Evolutionary conservation across 2,329 filamentous ascomycete genomes (phyloP), one percentile per base, ranked within the genome.

Genomic region (Aspergillus alliaceus): DNA sequence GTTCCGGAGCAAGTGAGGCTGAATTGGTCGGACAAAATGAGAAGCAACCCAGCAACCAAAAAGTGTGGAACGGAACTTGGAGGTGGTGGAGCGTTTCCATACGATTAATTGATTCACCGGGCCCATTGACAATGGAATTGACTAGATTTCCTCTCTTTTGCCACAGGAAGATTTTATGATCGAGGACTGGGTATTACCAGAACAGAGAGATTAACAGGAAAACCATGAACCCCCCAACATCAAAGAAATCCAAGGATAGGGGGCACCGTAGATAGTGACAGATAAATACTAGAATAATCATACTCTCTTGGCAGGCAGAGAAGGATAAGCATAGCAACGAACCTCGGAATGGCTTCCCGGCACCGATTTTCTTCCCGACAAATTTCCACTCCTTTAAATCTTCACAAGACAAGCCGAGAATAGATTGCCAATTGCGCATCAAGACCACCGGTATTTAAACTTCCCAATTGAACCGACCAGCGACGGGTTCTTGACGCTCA

Each of bases 271-370:
- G 15, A 35, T 18, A 18, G 34, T 18, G 34, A 35, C n/a, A 18
- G 15, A 35, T 35, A 7, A 31, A 31, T 31, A 31, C 29, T n/a
- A n/a, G n/a, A n/a, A n/a, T n/a, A n/a, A n/a, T n/a, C n/a, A n/a
- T n/a, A n/a, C n/a, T n/a, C n/a, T n/a, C n/a, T n/a, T n/a, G n/a
- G n/a, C n/a, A n/a, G n/a, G n/a, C n/a, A n/a, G n/a, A n/a, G n/a
- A n/a, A n/a, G n/a, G n/a, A n/a, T n/a, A 40, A 20, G 40, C 14
- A 22, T 39, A 29, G 35, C 27, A 57, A 56, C 29, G 49, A 53
- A 55, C 59, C 57, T 61, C 59, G 59, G 59, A 59, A 44, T 42
- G 42, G 53, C 42, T 32, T 56, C 48, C 59, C 58, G 60, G 56
- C 46, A 39, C 60, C 55, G 50, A 60, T 46, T 44, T 49, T 56